Evolutionary conservation across 208 protist species (phyloP), one percentile per base, ranked within the genome.

Genomic region (Tritrichomonas musculus): DNA sequence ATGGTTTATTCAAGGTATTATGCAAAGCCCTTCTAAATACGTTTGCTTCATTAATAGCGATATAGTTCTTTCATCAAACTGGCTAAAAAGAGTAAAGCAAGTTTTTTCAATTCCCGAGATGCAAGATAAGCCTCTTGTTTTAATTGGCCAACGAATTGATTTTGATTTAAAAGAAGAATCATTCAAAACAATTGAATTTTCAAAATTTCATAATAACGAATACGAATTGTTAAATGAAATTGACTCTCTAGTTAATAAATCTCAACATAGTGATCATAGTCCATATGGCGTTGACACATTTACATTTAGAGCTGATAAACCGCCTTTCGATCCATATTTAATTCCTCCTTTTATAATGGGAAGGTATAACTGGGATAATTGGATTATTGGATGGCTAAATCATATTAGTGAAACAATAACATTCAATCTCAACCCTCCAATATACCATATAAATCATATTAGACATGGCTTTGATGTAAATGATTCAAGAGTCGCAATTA

Each of bases 301-400:
- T 17, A 88, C 77, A 39, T 88, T 88, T 36, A 25, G 77, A 57
- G 47, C 77, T 30, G 77, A 88, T 57, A 4, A 14, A 33, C 47
- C 47, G 17, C 77, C 77, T 17, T 88, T 88, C 17, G 77, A 88
- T 88, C 77, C 77, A 1, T 3, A 57, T 57, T 57, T 53, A 27
- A 88, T 88, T 57, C 77, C 77, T 25, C 77, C 77, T 39, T 88
- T 88, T 30, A 88, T 88, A 3, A 88, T 88, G 77, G 77, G 77
- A 57, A 25, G 77, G 57, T 88, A 88, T 39, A 88, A 88, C 22
- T 88, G 77, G 77, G 77, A 88, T 39, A 88, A 88, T 39, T 88
- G 77, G 77, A 22, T 88, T 11, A 49, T 88, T 88, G 77, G 77
- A 5, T 88, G 20, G 17, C 4, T 88, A 3, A 88, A 88, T 88